Base-by-base conservation (phyloP, 169 alveolate genomes). In the Plasmodium coatneyi region DNA sequence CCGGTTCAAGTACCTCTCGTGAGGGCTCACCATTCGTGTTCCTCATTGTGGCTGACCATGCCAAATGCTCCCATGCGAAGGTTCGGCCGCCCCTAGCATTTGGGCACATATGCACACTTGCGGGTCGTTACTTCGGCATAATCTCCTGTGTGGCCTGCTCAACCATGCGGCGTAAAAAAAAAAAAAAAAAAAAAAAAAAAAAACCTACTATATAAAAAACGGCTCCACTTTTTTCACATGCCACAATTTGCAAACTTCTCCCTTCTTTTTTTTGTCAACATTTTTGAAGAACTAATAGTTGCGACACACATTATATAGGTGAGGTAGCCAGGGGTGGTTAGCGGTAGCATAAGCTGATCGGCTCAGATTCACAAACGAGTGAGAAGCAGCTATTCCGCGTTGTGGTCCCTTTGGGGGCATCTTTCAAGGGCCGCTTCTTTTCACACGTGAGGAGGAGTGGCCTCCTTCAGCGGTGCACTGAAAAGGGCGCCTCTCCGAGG, bases 1-100 rank as follows among this genome's bases (percentile, higher is more conserved):
- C 71, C 80, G 70, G 22, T 89, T 89, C 22, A 66, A 66, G 14
- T 89, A 89, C 72, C 81, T 89, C 72, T 28, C 82, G 12, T 89
- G 49, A 89, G 28, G 22, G 12, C 12, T n/a, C 46, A n/a, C 36
- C 0, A 5, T 5, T 22, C 30, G 32, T 34, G 60, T 19, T 30
- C 7, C 30, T n/a, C 46, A 41, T 41, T n/a, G 12, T 54, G 74
- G 74, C 14, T 16, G 74, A 6, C n/a, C 76, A 12, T 66, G 19
- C 22, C 6, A 7, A 66, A 12, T 66, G 76, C n/a, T 60, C 32
- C 14, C 22, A n/a, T 49, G 19, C 22, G 60, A 49, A 49, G n/a
- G 7, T 49, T 49, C 22, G 60, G 60, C 60, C 22, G 9, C 19
- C 5, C 22, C 7, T 9, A 49, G 1, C 19, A 49, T 12, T 49